Evolutionary conservation across 768 basidiomycete genomes (phyloP), one percentile per base, ranked within the genome.

Genomic region (Serendipita sp.): DNA sequence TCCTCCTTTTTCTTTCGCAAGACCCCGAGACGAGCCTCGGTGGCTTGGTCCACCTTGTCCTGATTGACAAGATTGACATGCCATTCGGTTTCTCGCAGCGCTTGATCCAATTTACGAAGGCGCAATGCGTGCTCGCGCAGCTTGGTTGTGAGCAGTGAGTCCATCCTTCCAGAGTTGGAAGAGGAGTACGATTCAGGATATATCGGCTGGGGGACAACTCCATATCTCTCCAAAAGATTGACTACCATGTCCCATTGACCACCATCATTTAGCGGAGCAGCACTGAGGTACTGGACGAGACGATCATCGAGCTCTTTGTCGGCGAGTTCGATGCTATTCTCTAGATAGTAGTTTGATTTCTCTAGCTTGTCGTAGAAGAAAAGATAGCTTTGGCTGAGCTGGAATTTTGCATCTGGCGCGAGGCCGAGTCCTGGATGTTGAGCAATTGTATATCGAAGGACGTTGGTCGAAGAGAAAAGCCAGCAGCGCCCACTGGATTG

Each of bases 281-380:
- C 71, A 7, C 88, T 80, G 53, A 97, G 81, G 76, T 86, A 85
- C 63, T 78, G 81, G 64, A 96, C 77, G n/a, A 93, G 79, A 5
- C 94, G 83, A 70, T 89, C 85, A 64, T 95, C 89, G 62, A 94
- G 75, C 0, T 89, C 86, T 45, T 84, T 79, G 68, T 89, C 84
- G 0, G 85, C 85, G 64, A 88, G 81, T 74, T 95, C 79, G 69
- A 97, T 89, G 56, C 87, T 82, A 45, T 87, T 79, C 74, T 96
- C 94, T 16, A 96, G 85, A 74, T 88, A 95, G 75, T 89, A 93
- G 76, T 94, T 93, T 54, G 85, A 77, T 76, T 79, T 91, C 79
- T 94, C 92, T 60, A 97, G 82, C 75, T 94, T 93, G 76, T 98
- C 94, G 80, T 87, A 95, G 81, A 97, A 94, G 80, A 93, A 94